Evolutionary conservation across 75 land plant species (phyloP), one percentile per base, ranked within the genome.

Genomic region (Larix kaempferi): DNA sequence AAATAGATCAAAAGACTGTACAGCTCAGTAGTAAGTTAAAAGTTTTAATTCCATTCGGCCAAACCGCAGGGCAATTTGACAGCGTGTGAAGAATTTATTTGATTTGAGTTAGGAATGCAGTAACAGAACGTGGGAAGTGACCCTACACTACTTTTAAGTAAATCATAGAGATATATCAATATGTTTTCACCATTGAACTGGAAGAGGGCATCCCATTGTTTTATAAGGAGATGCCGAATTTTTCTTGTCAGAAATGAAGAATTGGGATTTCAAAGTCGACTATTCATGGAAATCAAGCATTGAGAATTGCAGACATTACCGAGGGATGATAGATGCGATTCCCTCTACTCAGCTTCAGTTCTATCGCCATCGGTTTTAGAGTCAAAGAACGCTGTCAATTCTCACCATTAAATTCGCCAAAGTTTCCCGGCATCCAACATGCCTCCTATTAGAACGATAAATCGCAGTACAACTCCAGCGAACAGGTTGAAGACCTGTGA

Each of bases 301-400:
- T 49, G 52, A 10, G 52, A 49, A 49, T 49, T 1, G 52, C 0
- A 49, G 52, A 49, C 21, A 61, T 37, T 76, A 81, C 82, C 39
- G 17, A 22, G 14, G 82, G 78, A n/a, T 64, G 78, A 29, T 76
- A 81, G 21, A 81, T 39, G 56, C 82, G 78, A 44, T 25, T 71
- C 5, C 57, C 13, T 16, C 82, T 83, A 65, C 77, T 71, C 56
- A 79, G 81, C 78, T 83, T 59, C 26, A 82, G 58, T 74, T 81
- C 78, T 5, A 81, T 33, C 25, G 71, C 75, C 74, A 78, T 78
- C 13, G 49, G 7, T 8, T 49, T 8, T 49, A 11, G 52, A 49
- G 10, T 49, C 52, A 49, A 49, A 49, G 52, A 49, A 49, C 52
- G 11, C 52, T 49, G 11, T 8, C 52, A 49, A 49, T 49, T 49